Conservation (phyloP, 805 yeast genomes). For the Ogataea chonburiensis region DNA sequence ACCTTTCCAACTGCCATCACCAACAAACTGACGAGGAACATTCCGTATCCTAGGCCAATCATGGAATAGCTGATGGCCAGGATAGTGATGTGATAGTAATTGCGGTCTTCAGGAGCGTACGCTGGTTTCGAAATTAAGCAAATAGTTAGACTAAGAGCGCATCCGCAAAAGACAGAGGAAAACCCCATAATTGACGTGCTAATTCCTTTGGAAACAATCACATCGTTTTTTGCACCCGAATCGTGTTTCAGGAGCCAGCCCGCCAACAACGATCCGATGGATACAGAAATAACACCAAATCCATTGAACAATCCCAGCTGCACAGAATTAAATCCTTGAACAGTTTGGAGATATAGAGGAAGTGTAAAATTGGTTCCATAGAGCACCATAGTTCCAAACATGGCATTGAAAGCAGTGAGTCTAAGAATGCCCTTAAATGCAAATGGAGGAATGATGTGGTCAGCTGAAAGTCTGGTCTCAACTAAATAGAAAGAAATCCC, state of each 20-base stretch:
- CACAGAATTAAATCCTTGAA: slow-evolving; percentile 39
- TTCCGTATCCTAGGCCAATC: slow-evolving; percentile 41
- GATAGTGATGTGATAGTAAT: slow-evolving; percentile 20
- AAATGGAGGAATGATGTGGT: slow-evolving; percentile 41
- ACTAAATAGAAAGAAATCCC: slow-evolving; percentile 29
- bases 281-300: slow-evolving; percentile 39
- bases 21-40: slow-evolving; percentile 39
- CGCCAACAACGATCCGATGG: slow-evolving; percentile 40
- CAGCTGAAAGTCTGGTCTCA: slow-evolving; percentile 37
- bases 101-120: slow-evolving; percentile 15
- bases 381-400: slow-evolving; percentile 38
- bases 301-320: slow-evolving; percentile 41
- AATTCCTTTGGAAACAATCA: slow-evolving; percentile 24
- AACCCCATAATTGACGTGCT: slow-evolving; percentile 27
- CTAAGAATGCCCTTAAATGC: slow-evolving; percentile 41
- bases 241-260: slow-evolving; percentile 36
- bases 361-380: slow-evolving; percentile 37
- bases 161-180: slow-evolving; percentile 24
- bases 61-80: slow-evolving; percentile 31
- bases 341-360: slow-evolving; percentile 45
- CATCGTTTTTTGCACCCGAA: slow-evolving; percentile 13
- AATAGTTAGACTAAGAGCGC: slow-evolving; percentile 19
- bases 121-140: slow-evolving; percentile 26
- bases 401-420: slow-evolving; percentile 36
- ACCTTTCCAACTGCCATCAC: slow-evolving; percentile 44